Percentiles rank a stretch among this genome's conserved stretches.
Conservation (phyloP, 108 stramenopile species). For the Seminavis robusta region DNA sequence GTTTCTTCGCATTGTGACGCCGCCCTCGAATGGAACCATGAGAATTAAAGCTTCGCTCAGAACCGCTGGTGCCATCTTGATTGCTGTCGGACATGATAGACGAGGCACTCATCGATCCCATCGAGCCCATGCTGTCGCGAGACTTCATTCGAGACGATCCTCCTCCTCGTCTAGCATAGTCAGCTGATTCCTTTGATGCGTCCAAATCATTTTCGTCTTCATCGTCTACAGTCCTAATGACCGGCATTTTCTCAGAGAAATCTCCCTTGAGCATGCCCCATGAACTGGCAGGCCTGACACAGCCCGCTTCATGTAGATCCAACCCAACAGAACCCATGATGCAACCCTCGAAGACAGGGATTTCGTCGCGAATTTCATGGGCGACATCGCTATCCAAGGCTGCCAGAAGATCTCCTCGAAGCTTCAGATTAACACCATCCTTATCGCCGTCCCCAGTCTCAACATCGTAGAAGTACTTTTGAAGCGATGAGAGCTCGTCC, state of each 20-base stretch:
- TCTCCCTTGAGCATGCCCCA: slow-evolving; percentile 30
- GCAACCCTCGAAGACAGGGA: slow-evolving; percentile 30
- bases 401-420: slow-evolving; percentile 81
- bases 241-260: slow-evolving; percentile 15
- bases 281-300: background rate
- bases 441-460: slow-evolving; percentile 61
- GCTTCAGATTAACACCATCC: slow-evolving; percentile 70
- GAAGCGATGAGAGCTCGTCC: slow-evolving; percentile 74
- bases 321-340: slow-evolving; percentile 57
- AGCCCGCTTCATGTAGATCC: slow-evolving; percentile 41
- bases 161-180: slow-evolving; percentile 2
- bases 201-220: slow-evolving; percentile 6
- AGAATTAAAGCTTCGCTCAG: too few relatives aligned
- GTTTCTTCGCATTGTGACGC: slow-evolving; percentile 29
- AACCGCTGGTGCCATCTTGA: too few relatives aligned
- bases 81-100: background rate
- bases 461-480: slow-evolving; percentile 79
- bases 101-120: too few relatives aligned
- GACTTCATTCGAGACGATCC: too few relatives aligned
- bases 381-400: slow-evolving; percentile 77
- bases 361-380: slow-evolving; percentile 73
- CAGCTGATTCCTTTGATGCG: slow-evolving; percentile 16
- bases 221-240: slow-evolving; percentile 3
- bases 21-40: slow-evolving; percentile 26
- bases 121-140: too few relatives aligned